Conservation (phyloP, 2,329 filamentous ascomycete species). For the Epichloe sylvatica region DNA sequence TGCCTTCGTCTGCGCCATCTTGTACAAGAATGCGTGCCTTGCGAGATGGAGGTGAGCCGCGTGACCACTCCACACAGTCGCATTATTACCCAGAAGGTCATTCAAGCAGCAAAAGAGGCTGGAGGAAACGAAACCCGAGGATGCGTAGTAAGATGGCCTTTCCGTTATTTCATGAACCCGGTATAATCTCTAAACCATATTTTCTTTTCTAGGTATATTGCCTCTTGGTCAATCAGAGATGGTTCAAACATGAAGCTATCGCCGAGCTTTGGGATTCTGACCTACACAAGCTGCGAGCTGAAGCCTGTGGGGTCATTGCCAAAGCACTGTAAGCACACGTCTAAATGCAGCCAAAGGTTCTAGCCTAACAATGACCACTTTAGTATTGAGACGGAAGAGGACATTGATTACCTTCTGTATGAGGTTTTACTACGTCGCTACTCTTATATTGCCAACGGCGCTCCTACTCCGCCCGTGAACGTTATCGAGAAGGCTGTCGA, state of each 20-base stretch:
- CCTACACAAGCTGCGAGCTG: conserved; percentile 62
- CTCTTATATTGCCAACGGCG: conserved; percentile 59
- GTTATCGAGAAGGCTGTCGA: conserved; percentile 91
- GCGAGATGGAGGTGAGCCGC: conserved; percentile 64
- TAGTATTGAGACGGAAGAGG: conserved; percentile 74
- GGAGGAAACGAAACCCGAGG: conserved; percentile 59
- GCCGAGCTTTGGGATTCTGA: conserved; percentile 87
- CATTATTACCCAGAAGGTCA: conserved; percentile 67
- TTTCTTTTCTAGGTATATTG: conserved; percentile 44
- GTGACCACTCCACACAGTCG: conserved; percentile 72
- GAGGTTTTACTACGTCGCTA: conserved; percentile 78
- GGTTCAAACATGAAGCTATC: conserved; percentile 66
- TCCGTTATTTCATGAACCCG: not conserved
- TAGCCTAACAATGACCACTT: not conserved
- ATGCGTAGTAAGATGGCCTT: conserved; percentile 46
- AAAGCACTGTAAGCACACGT: conserved; percentile 48
- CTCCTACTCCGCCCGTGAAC: conserved; percentile 64
- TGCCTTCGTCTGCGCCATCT: conserved; percentile 83
- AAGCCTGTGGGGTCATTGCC: conserved; percentile 81
- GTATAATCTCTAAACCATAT: not conserved
- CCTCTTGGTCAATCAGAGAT: conserved; percentile 55
- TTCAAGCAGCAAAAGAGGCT: conserved; percentile 68
- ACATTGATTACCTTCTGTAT: conserved; percentile 65
- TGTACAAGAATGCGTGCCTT: conserved; percentile 78
- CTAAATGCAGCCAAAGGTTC: not conserved